phyloP scores from a whole-genome alignment of 23 red algal species.

The Cyanidium caldarium region DNA sequence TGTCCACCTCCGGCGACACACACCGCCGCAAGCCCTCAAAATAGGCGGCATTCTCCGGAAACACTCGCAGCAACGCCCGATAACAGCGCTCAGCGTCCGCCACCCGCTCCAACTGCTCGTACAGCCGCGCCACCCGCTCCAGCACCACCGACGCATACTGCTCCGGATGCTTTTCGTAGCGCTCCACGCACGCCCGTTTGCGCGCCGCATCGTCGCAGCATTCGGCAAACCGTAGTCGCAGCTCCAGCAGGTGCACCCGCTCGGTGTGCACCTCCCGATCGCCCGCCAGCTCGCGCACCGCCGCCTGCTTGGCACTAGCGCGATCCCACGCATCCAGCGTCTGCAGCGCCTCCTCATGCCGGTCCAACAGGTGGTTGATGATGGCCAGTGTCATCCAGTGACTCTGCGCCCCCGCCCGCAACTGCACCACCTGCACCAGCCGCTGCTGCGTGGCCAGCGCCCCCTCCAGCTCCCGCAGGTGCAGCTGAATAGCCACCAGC shows the following conservation, averaged over 20 bases:
- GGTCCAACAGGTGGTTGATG: conserved; percentile 53
- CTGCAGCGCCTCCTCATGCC: conserved; percentile 38
- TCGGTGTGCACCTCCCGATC: background rate
- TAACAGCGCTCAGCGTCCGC: conserved; percentile 20
- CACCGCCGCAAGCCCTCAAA: background rate
- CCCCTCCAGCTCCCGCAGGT: conserved; percentile 84
- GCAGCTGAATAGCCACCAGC: conserved; percentile 74
- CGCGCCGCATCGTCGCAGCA: conserved; percentile 39
- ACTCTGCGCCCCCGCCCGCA: conserved; percentile 32
- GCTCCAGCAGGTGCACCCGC: background rate
- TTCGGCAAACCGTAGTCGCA: conserved; percentile 44
- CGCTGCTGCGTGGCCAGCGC: conserved; percentile 34
- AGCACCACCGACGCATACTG: conserved; percentile 62
- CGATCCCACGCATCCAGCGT: conserved; percentile 35
- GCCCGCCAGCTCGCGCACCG: background rate
- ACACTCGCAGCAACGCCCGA: conserved; percentile 29
- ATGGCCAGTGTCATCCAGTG: conserved; percentile 91
- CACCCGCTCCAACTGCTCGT: conserved; percentile 31
- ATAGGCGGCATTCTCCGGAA: background rate
- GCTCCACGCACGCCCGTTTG: conserved; percentile 36
- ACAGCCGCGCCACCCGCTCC: conserved; percentile 29
- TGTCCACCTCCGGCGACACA: background rate
- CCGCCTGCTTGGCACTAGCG: background rate
- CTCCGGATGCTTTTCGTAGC: conserved; percentile 24
- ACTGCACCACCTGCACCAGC: conserved; percentile 51